Evolutionary conservation across 169 alveolate genomes (phyloP), one percentile per base, ranked within the genome.

Genomic region (Eimeria praecox): DNA sequence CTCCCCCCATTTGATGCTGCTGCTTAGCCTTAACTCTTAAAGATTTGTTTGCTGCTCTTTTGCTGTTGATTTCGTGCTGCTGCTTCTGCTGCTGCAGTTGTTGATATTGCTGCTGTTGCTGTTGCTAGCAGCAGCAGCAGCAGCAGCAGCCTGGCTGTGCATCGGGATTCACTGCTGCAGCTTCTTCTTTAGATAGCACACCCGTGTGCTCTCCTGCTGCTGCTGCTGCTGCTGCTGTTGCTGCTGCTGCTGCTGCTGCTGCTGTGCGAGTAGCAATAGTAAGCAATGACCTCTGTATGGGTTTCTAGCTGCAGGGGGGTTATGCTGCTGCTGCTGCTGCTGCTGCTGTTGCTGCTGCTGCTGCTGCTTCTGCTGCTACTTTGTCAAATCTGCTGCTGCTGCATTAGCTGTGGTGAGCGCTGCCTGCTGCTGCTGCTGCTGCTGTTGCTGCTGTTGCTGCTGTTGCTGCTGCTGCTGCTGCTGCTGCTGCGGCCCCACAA

Each of bases 151-250:
- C 27, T 27, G 27, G 20, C n/a, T 14, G 66, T 27, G 27, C 56
- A 49, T 49, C 12, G 56, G 56, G 56, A 8, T 49, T 49, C 56
- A 49, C 20, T 49, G 56, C 56, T 49, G 56, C 56, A 30, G 24
- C 77, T 66, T 24, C 77, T 66, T 66, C 42, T 30, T 14, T 66
- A 30, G 42, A 22, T 66, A 27, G 77, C 77, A 18, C 77, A 2
- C 6, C 42, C 80, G 18, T 33, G 24, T 22, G 80, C 42, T 10
- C 44, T 27, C 46, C 10, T 27, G 49, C 40, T 69, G 49, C 44
- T 30, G 49, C 44, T 69, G 46, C 80, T 27, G 80, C 80, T 69
- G 80, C 40, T 69, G 49, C 80, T 69, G 49, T 30, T 27, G 80
- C 49, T 10, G 80, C 80, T 24, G 40, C 46, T n/a, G 80, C 44